phyloP scores from a whole-genome alignment of 129 eudicot genomes.

The Tagetes patula region DNA sequence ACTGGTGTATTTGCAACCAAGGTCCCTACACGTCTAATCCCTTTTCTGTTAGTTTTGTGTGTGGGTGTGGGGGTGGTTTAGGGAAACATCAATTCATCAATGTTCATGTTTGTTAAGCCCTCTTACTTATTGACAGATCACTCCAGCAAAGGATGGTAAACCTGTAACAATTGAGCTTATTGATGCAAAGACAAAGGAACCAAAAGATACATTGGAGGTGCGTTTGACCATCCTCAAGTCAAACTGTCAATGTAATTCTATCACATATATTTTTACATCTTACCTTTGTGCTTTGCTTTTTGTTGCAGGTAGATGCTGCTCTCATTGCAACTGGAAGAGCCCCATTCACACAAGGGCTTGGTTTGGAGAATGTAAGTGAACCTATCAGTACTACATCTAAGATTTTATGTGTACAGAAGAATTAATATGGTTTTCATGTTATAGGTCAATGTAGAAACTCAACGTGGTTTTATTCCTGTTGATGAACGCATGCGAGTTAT shows the following conservation, averaged over 20 bases:
- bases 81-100: background rate
- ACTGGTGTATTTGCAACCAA: conserved; percentile 99
- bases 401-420: background rate
- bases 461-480: conserved; percentile 94
- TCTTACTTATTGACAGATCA: conserved; percentile 53
- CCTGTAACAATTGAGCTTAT: conserved; percentile 92
- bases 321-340: conserved; percentile 99
- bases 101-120: conserved; percentile 3
- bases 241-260: conserved; percentile 7
- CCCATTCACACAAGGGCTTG: conserved; percentile 90
- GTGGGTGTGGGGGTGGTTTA: background rate
- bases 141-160: conserved; percentile 98
- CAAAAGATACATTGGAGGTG: conserved; percentile 88
- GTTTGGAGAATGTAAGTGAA: conserved; percentile 76
- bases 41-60: background rate
- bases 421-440: conserved; percentile 5
- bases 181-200: conserved; percentile 97
- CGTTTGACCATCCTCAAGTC: conserved; percentile 27
- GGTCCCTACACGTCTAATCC: conserved; percentile 43
- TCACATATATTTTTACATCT: conserved; percentile 16
- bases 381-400: background rate
- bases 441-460: conserved; percentile 94
- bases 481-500: conserved; percentile 94
- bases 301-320: conserved; percentile 88
- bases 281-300: conserved; percentile 19